phyloP scores from a whole-genome alignment of 2,329 filamentous ascomycete species.

The Blumeriella jaapii region DNA sequence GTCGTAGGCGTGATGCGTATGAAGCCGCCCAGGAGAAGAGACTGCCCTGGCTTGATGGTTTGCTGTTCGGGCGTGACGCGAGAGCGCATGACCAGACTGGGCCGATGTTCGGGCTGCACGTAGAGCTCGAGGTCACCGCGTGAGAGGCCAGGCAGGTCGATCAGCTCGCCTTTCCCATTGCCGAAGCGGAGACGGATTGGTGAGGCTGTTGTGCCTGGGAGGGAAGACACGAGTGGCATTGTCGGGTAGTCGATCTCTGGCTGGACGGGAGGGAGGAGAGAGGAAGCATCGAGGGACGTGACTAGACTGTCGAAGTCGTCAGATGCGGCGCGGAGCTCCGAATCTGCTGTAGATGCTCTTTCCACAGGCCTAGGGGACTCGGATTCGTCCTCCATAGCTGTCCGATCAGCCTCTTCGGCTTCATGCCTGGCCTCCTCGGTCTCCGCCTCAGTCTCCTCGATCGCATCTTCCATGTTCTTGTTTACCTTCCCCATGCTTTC shows the following conservation, averaged over 20 bases:
- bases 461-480: not conserved
- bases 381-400: too few relatives aligned
- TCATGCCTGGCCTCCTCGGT: too few relatives aligned
- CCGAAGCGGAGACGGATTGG: conserved; percentile 91
- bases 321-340: conserved; percentile 2
- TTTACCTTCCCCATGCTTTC: not conserved
- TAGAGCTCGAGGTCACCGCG: conserved; percentile 62
- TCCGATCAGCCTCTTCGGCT: too few relatives aligned
- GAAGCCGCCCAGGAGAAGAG: conserved; percentile 73
- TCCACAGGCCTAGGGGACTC: too few relatives aligned
- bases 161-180: conserved; percentile 73
- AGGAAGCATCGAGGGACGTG: conserved; percentile 19
- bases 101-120: conserved; percentile 53
- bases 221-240: conserved; percentile 75
- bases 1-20: conserved; percentile 74
- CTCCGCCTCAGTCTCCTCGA: not conserved
- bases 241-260: conserved; percentile 63
- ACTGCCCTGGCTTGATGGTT: conserved; percentile 63
- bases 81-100: conserved; percentile 65
- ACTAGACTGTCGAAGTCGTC: conserved; percentile 8
- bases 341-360: conserved; percentile 9
- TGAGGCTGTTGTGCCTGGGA: conserved; percentile 89
- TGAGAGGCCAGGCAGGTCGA: conserved; percentile 80
- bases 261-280: conserved; percentile 66
- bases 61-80: conserved; percentile 64